phyloP scores from a whole-genome alignment of 805 yeast species.

The Schizosaccharomyces osmophilus region DNA sequence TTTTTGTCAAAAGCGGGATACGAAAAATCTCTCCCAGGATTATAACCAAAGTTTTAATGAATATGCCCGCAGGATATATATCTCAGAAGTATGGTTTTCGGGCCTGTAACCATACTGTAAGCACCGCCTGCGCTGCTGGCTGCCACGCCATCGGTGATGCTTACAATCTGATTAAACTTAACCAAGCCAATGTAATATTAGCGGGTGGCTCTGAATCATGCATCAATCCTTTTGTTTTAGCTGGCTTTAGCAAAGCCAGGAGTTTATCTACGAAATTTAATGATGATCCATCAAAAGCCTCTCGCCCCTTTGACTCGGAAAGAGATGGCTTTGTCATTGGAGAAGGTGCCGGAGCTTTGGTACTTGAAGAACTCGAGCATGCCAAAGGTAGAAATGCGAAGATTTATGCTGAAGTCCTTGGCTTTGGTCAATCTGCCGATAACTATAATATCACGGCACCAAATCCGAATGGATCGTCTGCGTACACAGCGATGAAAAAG shows the following conservation, averaged over 20 bases:
- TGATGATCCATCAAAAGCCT: slow-evolving; percentile 38
- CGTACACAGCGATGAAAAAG: slow-evolving; percentile 53
- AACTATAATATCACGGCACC: slow-evolving; percentile 90
- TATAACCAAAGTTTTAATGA: slow-evolving; percentile 58
- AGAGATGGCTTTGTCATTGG: slow-evolving; percentile 78
- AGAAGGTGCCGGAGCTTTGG: slow-evolving; percentile 72
- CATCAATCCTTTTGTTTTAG: slow-evolving; percentile 61
- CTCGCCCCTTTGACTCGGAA: slow-evolving; percentile 63
- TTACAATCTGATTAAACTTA: slow-evolving; percentile 47
- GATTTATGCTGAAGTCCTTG: slow-evolving; percentile 59
- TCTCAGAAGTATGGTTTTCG: slow-evolving; percentile 50
- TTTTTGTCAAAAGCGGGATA: slow-evolving; percentile 19
- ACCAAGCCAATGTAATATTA: slow-evolving; percentile 63
- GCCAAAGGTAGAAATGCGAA: slow-evolving; percentile 35
- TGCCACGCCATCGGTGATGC: slow-evolving; percentile 88
- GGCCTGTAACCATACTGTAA: slow-evolving; percentile 72
- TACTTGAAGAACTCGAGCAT: slow-evolving; percentile 55
- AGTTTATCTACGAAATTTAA: slow-evolving; percentile 43
- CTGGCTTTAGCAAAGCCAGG: slow-evolving; percentile 79
- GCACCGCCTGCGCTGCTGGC: slow-evolving; percentile 96
- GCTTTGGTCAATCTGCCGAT: slow-evolving; percentile 83
- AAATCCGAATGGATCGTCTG: slow-evolving; percentile 58
- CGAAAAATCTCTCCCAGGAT: slow-evolving; percentile 62
- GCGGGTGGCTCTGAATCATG: slow-evolving; percentile 90
- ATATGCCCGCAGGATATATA: slow-evolving; percentile 87